These are phyloP conservation scores for Globisporangium sylvaticum DNA, from an alignment of 352 stramenopile species.

Conservation along the genomic window DNA sequence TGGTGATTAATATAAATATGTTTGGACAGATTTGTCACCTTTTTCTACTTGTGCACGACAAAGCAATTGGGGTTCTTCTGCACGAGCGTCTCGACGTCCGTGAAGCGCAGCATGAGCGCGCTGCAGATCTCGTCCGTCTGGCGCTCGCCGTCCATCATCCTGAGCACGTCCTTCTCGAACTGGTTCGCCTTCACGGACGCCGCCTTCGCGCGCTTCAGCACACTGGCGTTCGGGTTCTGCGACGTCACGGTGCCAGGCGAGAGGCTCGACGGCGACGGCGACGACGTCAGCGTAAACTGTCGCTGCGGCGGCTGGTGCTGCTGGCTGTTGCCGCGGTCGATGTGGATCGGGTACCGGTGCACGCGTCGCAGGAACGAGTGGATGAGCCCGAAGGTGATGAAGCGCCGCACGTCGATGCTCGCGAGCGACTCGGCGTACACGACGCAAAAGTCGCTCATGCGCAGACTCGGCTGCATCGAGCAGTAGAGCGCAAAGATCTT, in stretches of 20 bases:
- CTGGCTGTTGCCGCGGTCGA: constrained; percentile 28
- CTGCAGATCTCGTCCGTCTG: constrained; percentile 86
- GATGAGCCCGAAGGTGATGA: constrained; percentile 88
- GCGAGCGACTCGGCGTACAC: constrained; percentile 67
- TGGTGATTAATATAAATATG: constrained; percentile 20
- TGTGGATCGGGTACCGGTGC: constrained; percentile 79
- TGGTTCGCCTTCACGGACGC: constrained; percentile 41
- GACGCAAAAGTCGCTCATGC: constrained; percentile 82
- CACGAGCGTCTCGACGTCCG: constrained; percentile 59
- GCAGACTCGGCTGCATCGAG: constrained; percentile 76
- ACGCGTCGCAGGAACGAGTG: constrained; percentile 82
- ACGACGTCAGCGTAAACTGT: constrained; percentile 28
- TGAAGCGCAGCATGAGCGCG: constrained; percentile 63
- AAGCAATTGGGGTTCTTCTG: constrained; percentile 67
- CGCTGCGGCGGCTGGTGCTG: constrained; percentile 16
- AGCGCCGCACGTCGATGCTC: constrained; percentile 72
- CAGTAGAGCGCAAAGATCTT: constrained; percentile 88
- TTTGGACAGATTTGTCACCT: neutral
- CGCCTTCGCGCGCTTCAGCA: constrained; percentile 35
- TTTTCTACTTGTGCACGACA: constrained; percentile 60
- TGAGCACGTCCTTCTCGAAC: constrained; percentile 67
- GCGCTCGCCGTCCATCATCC: constrained; percentile 80
- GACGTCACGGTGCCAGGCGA: constrained; percentile 6
- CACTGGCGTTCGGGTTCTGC: constrained; percentile 23
- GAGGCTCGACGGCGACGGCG: constrained; percentile 22